A percentile compares a stretch with the other conserved stretches of the same genome.
These are phyloP conservation scores for Taiozyma onychis DNA, from an alignment of 1,139 yeast genomes.

Conservation along the genomic window DNA sequence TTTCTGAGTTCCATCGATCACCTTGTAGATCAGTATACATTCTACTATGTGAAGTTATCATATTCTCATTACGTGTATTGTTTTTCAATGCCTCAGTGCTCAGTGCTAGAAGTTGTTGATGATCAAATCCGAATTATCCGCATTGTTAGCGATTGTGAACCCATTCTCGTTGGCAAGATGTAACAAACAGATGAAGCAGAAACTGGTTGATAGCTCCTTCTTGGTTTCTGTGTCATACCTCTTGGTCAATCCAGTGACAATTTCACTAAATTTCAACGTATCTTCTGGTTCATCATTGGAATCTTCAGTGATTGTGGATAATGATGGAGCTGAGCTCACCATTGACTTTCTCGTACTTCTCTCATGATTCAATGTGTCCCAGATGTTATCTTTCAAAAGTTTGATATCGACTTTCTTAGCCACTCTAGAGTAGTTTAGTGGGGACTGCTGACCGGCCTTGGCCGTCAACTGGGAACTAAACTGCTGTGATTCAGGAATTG, in stretches of 20 bases:
- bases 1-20: too few species aligned
- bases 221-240: constrained; percentile 45
- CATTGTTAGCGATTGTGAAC: constrained; percentile 51
- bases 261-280: constrained; percentile 19
- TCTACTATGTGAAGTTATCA: not conserved
- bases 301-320: not conserved
- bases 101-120: constrained; percentile 9
- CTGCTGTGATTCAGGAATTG: constrained; percentile 8
- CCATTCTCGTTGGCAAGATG: constrained; percentile 93
- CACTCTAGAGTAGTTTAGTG: constrained; percentile 60
- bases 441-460: constrained; percentile 22
- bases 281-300: not conserved
- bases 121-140: constrained; percentile 49
- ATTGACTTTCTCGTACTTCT: constrained; percentile 8
- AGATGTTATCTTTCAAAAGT: constrained; percentile 71
- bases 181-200: constrained; percentile 78
- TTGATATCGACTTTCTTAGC: constrained; percentile 85
- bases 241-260: constrained; percentile 35
- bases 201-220: constrained; percentile 77
- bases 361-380: constrained; percentile 50
- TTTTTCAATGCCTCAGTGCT: not conserved
- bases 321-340: not conserved
- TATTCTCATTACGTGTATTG: not conserved
- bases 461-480: constrained; percentile 14
- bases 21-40: too few species aligned